Percentiles rank a stretch among this genome's conserved stretches.
These are phyloP conservation scores for Syzygium aromaticum DNA, from an alignment of 345 rosid species.

Conservation along the genomic window DNA sequence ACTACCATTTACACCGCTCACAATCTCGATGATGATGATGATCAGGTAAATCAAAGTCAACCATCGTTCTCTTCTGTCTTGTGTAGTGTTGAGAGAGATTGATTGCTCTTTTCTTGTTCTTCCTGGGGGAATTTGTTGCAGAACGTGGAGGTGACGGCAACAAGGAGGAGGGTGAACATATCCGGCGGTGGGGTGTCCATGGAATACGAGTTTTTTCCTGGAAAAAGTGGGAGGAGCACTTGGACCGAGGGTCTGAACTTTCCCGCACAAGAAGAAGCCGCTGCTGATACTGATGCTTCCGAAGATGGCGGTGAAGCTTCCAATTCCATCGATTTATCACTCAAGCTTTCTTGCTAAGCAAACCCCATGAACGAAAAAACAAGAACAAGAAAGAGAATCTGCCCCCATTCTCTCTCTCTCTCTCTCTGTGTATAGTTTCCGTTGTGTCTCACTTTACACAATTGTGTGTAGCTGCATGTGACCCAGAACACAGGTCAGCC, in stretches of 20 bases:
- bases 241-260: constrained; percentile 29
- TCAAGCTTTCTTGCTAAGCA: constrained; percentile 35
- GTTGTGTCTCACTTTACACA: not conserved
- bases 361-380: not conserved
- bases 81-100: not conserved
- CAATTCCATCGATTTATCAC: constrained; percentile 73
- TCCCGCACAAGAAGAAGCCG: constrained; percentile 16
- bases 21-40: not conserved
- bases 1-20: constrained; percentile 11
- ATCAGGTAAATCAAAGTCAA: constrained; percentile 7
- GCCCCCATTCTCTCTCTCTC: not conserved
- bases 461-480: not conserved
- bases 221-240: constrained; percentile 21
- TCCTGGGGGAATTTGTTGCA: not conserved
- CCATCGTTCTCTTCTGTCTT: not conserved
- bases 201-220: constrained; percentile 77
- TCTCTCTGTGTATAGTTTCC: not conserved
- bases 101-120: not conserved
- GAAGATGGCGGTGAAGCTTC: constrained; percentile 19
- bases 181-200: constrained; percentile 17
- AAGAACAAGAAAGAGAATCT: not conserved
- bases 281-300: constrained; percentile 22
- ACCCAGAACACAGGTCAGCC: not conserved
- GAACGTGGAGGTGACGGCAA: constrained; percentile 16
- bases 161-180: constrained; percentile 18